Percentiles rank a stretch among this genome's conserved stretches.
Evolutionary conservation across 192 early-diverging fungal genomes (phyloP).

Genomic region (Mortierella hygrophila): DNA sequence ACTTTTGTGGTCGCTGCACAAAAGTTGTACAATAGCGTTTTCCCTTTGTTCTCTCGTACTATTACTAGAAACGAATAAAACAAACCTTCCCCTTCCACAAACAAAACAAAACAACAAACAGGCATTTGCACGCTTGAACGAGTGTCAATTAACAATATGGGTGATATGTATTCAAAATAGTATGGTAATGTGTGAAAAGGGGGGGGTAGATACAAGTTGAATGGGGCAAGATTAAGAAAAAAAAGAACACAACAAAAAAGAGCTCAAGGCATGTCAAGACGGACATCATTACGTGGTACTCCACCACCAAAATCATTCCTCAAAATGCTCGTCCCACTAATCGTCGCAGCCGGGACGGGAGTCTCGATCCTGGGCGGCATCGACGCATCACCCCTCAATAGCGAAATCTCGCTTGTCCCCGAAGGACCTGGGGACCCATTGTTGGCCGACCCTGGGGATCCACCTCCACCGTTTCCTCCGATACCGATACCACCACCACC

Average conservation of each 20-base stretch:
- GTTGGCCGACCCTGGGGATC: background rate
- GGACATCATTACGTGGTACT: background rate
- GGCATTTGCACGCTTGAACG: background rate
- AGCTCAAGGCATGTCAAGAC: background rate
- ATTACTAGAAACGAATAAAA: background rate
- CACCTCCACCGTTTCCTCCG: background rate
- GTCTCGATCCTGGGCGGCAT: background rate
- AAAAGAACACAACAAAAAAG: background rate
- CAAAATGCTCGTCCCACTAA: too few species aligned
- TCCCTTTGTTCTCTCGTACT: background rate
- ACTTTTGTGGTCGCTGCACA: background rate
- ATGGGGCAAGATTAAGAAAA: background rate
- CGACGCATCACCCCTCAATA: background rate
- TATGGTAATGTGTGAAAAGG: background rate
- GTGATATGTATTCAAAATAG: background rate
- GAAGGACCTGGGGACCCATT: background rate
- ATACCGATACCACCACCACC: background rate
- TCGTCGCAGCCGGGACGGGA: background rate
- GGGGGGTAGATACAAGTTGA: background rate
- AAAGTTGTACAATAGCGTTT: background rate
- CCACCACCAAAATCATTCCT: too few species aligned
- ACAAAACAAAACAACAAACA: background rate
- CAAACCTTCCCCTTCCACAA: background rate
- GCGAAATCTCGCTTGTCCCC: background rate
- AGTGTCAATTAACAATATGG: background rate